Conservation (phyloP, 306 rosid genomes). For the Ammopiptanthus mongolicus region DNA sequence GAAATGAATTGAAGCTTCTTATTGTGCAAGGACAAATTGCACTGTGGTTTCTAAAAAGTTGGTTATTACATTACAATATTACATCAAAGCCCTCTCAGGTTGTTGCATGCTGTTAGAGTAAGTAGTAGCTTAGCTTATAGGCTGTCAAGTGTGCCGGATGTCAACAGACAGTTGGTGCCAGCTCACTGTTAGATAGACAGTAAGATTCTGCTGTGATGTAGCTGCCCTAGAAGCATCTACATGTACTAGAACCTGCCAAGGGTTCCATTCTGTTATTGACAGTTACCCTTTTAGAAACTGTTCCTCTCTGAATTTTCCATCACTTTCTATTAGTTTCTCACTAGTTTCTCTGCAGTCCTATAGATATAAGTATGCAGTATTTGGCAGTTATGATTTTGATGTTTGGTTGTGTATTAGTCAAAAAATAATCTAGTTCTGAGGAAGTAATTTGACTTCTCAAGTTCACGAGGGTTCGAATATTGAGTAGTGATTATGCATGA, state of each 20-base stretch:
- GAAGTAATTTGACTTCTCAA: conserved; percentile 2
- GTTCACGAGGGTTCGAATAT: not conserved
- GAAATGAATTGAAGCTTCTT: not conserved
- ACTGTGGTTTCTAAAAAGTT: not conserved
- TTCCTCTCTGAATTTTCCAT: too few relatives aligned
- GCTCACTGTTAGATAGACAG: too few relatives aligned
- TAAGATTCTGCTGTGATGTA: too few relatives aligned
- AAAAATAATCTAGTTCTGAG: not conserved
- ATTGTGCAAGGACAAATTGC: not conserved
- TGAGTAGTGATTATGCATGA: not conserved
- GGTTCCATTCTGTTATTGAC: too few relatives aligned
- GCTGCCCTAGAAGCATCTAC: too few relatives aligned
- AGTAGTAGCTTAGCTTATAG: too few relatives aligned
- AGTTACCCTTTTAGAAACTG: too few relatives aligned
- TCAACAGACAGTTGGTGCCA: not conserved
- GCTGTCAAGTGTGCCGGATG: not conserved
- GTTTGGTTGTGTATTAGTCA: not conserved
- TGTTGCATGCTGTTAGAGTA: not conserved
- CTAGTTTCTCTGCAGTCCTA: too few relatives aligned
- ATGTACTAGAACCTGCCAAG: too few relatives aligned
- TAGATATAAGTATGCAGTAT: not conserved
- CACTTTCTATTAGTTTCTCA: too few relatives aligned
- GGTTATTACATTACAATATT: not conserved
- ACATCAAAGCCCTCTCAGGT: not conserved
- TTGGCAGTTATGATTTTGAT: not conserved